Evolutionary conservation across 495 filamentous ascomycete genomes (phyloP), one percentile per base, ranked within the genome.

Genomic region (Penicillium alfredii): DNA sequence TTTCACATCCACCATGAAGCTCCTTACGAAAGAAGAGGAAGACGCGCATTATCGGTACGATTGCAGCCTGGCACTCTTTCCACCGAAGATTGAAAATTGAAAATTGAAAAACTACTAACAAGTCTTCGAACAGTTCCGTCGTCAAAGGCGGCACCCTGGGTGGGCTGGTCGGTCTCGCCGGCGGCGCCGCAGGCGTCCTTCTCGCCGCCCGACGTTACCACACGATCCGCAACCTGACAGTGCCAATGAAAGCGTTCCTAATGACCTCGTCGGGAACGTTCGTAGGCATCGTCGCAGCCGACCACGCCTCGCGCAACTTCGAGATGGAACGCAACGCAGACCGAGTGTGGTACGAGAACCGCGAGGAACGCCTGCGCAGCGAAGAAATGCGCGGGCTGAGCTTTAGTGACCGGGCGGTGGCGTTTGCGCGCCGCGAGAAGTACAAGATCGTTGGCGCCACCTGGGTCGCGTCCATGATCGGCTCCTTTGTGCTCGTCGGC

Each of bases 21-120:
- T 97, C 50, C 74, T 97, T 55, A 89, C 84, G 33, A 88, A 88
- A 54, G 88, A 94, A 77, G 86, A 96, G 71, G 88, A 94, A 68
- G 55, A 66, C 33, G 71, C 64, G 27, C 76, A 77, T 60, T 81
- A 82, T 63, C 54, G 67, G 78, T 82, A 72, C 8, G 57, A 27
- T 30, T 9, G 19, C 25, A 16, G 29, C 31, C 6, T 27, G 11
- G 11, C 7, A 30, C 22, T 27, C 16, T 1, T 12, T 18, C 24
- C 25, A 29, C 3, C 24, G 33, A 20, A 22, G 25, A 15, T 3
- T 8, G 8, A 27, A 10, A n/a, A n/a, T n/a, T n/a, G n/a, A n/a
- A n/a, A n/a, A n/a, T n/a, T n/a, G n/a, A n/a, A n/a, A n/a, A n/a
- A n/a, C n/a, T n/a, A n/a, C n/a, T n/a, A n/a, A n/a, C n/a, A n/a